A percentile compares a stretch with the other conserved stretches of the same genome.
These are phyloP conservation scores for Trichoderma polysporum DNA, from an alignment of 2,329 filamentous ascomycete species.

Conservation along the genomic window DNA sequence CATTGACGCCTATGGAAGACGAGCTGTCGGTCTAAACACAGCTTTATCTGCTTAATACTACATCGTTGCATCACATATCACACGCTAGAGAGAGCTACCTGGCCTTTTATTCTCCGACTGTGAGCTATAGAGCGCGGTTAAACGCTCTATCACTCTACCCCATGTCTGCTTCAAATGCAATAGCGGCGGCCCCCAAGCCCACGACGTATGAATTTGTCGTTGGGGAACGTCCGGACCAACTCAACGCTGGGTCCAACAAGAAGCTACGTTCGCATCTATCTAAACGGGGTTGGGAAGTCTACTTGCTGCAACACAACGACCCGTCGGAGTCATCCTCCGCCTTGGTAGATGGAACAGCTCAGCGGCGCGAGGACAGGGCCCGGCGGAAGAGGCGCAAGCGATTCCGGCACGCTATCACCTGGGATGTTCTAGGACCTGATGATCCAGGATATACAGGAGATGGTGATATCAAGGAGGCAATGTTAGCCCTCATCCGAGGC, in stretches of 20 bases:
- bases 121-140: background rate
- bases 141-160: background rate
- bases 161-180: background rate
- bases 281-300: slow-evolving; percentile 25
- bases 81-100: background rate
- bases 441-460: background rate
- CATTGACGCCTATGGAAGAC: background rate
- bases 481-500: background rate
- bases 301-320: slow-evolving; percentile 14
- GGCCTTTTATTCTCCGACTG: background rate
- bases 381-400: slow-evolving; percentile 17
- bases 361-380: background rate
- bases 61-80: background rate
- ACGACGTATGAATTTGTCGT: slow-evolving; percentile 28
- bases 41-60: background rate
- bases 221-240: slow-evolving; percentile 27
- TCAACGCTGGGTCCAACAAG: slow-evolving; percentile 26
- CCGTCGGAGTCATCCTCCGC: background rate
- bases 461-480: background rate
- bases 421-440: background rate
- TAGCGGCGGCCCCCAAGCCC: background rate
- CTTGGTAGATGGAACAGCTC: background rate
- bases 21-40: background rate
- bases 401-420: slow-evolving; percentile 4
- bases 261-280: slow-evolving; percentile 27